Conservation (phyloP, 2,329 filamentous ascomycete species). For the Dactylellina parvicollis region DNA sequence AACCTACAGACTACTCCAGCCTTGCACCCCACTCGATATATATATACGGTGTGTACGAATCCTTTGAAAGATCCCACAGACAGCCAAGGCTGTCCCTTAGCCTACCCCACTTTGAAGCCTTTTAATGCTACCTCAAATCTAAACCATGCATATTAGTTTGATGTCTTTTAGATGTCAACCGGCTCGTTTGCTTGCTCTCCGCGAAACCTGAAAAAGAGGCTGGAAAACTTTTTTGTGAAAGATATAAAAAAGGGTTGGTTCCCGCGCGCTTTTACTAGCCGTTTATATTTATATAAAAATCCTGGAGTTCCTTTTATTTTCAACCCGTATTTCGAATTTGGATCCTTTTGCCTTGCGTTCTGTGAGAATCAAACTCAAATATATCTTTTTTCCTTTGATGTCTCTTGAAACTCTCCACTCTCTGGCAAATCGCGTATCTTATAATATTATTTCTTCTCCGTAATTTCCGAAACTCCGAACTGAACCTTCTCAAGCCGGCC, state of each 20-base stretch:
- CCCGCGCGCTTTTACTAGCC: no score
- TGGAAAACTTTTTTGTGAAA: neutral
- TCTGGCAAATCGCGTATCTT: neutral
- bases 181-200: neutral
- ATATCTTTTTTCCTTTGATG: neutral
- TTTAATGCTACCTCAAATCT: neutral
- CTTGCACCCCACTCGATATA: neutral
- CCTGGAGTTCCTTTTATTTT: no score
- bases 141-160: neutral
- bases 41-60: neutral
- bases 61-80: neutral
- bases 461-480: neutral
- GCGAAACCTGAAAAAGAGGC: neutral
- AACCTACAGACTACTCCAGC: no score
- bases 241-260: constrained; percentile 1
- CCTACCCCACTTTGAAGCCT: no score
- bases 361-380: neutral
- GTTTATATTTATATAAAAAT: neutral
- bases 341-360: neutral
- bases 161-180: neutral
- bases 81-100: neutral
- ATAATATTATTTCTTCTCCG: no score
- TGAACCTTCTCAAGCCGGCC: neutral
- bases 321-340: no score
- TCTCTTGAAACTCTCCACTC: no score